Evolutionary conservation across 2,329 filamentous ascomycete genomes (phyloP), one percentile per base, ranked within the genome.

Genomic region (Stagonosporopsis vannaccii): DNA sequence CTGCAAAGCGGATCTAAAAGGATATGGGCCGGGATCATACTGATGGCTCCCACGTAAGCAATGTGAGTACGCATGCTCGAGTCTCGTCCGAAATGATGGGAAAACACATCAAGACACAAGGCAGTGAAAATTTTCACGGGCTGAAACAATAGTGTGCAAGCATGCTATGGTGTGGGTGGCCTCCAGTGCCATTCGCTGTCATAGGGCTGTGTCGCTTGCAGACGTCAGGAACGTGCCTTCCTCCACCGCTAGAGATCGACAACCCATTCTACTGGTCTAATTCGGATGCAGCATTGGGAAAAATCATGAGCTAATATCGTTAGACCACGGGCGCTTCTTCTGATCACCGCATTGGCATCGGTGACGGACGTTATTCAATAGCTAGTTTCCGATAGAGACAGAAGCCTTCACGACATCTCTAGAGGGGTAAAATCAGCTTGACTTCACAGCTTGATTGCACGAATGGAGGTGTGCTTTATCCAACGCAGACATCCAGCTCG

Each of bases 111-210:
- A 19, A n/a, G 13, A 28, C 46, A 41, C 26, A 12, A 39, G 36
- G 30, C 19, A 4, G 26, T 25, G 36, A 49, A 41, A 49, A 11
- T 40, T 32, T 40, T 28, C 30, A 12, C 19, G 19, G 46, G 25
- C 46, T 49, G 46, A 49, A 39, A 40, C 46, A 44, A 41, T 49
- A 20, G 19, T 33, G 35, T 33, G 19, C 12, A 8, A 9, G 15
- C 26, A 33, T 13, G 20, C 40, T 25, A 26, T 49, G 35, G 46
- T 47, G 44, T 30, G 45, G 45, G 26, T 30, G 45, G 35, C 23
- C 23, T 32, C 25, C 30, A 17, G 12, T 26, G 35, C 12, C 35
- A 48, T 39, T 40, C 25, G 45, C 35, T 37, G n/a, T 15, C 12
- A 20, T 4, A 5, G 11, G 7, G 37, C 20, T 42, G 23, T 13